Evolutionary conservation across 2,329 filamentous ascomycete species (phyloP), one percentile per base, ranked within the genome.

Genomic region (Sphaerulina populicola): DNA sequence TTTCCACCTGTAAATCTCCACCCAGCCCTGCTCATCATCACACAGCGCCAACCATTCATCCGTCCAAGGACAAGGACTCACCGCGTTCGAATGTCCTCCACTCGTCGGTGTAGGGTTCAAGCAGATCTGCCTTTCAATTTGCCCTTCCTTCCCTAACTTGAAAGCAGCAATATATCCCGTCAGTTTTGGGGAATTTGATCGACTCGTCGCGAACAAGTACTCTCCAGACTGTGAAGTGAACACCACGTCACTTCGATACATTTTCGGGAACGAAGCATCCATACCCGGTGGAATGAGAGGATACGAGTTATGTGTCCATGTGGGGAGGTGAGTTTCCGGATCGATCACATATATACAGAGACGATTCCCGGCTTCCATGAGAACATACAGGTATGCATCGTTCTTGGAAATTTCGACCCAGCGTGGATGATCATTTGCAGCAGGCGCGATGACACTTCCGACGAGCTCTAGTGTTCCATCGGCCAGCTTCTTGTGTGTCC

Each of bases 41-140:
- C 86, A 93, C 60, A 94, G 77, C 14, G 88, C 88, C n/a, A 94
- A 63, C 86, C 86, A 94, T 70, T 94, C 88, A 62, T 94, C 88
- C 54, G 76, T 85, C 80, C 86, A 94, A 53, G 86, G 83, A 65
- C 85, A 88, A 1, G 88, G 88, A 51, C 80, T 79, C n/a, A 94
- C 86, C 0, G 88, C 88, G 64, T 94, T 94, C 55, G 85, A 89
- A 69, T 94, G 88, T 0, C 88, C 88, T 41, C 88, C 88, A 64
- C 86, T 90, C 2, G 87, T 94, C 2, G 87, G 86, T 2, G 88
- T 94, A 0, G 88, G 87, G 64, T 88, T 87, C 44, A 94, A 74
- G 64, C 81, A 88, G 44, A 94, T 79, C 73, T 93, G 88, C 39
- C 76, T 71, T 73, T 90, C 84, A 51, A 94, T 83, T 57, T 79